Conservation (phyloP, 1,284 basidiomycete species). For the Hemileia vastatrix region DNA sequence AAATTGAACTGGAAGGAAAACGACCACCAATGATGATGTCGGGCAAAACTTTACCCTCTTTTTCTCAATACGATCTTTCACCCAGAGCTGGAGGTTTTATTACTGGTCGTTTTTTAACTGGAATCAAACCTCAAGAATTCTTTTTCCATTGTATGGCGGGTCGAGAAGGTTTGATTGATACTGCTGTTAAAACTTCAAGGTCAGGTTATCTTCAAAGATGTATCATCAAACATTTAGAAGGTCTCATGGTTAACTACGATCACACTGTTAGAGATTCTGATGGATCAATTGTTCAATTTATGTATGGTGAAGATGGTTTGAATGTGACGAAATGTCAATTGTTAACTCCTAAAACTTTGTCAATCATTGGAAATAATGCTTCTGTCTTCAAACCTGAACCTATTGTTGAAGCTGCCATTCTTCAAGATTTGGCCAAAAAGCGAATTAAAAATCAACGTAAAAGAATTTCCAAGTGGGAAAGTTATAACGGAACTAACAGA, state of each 20-base stretch:
- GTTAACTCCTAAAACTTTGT: slow-evolving; percentile 73
- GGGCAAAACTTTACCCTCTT: slow-evolving; percentile 93
- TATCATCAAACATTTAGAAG: slow-evolving; percentile 96
- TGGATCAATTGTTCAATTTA: slow-evolving; percentile 83
- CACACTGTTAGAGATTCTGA: slow-evolving; percentile 94
- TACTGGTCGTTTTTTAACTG: slow-evolving; percentile 98
- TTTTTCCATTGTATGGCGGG: slow-evolving; percentile 99
- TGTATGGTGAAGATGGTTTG: slow-evolving; percentile 89
- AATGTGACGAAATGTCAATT: slow-evolving; percentile 90
- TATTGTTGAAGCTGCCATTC: slow-evolving; percentile 88
- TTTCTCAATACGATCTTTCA: slow-evolving; percentile 91
- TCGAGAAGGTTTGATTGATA: slow-evolving; percentile 95
- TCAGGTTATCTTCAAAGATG: slow-evolving; percentile 97
- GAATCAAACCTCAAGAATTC: slow-evolving; percentile 95
- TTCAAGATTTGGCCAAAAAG: too few species aligned
- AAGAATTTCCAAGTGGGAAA: too few species aligned
- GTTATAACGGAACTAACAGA: too few species aligned
- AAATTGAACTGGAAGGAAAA: slow-evolving; percentile 93
- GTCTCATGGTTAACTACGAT: slow-evolving; percentile 91
- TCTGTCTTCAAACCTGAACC: slow-evolving; percentile 60
- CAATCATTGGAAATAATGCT: slow-evolving; percentile 62
- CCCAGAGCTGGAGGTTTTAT: slow-evolving; percentile 96
- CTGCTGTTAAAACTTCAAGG: slow-evolving; percentile 95
- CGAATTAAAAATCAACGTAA: too few species aligned
- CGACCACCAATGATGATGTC: slow-evolving; percentile 98